A percentile compares a stretch with the other conserved stretches of the same genome.
These are phyloP conservation scores for Candida dajiaensis DNA, from an alignment of 805 yeast genomes.

Conservation along the genomic window DNA sequence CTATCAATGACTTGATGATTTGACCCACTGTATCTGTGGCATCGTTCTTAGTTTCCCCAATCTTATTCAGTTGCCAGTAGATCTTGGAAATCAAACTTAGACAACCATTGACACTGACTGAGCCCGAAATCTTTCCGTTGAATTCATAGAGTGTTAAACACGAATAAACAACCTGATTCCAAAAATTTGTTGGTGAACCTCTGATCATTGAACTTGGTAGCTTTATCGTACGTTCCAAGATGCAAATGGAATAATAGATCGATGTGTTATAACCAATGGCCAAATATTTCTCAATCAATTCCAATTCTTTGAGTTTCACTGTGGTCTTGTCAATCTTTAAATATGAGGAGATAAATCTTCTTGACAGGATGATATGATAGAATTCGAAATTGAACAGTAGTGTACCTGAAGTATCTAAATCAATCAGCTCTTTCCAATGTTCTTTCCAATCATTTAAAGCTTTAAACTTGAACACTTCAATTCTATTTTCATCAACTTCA, in stretches of 20 bases:
- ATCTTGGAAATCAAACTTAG: conserved; percentile 44
- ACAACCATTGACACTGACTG: conserved; percentile 33
- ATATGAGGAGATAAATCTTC: conserved; percentile 31
- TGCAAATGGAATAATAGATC: conserved; percentile 38
- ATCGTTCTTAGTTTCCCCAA: conserved; percentile 51
- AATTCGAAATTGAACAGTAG: conserved; percentile 43
- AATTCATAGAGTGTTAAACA: conserved; percentile 47
- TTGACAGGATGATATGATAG: conserved; percentile 36
- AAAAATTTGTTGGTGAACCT: conserved; percentile 49
- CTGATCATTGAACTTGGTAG: conserved; percentile 41
- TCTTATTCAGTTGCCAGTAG: conserved; percentile 53
- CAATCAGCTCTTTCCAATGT: conserved; percentile 39
- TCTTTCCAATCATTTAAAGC: conserved; percentile 35
- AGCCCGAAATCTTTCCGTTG: conserved; percentile 31
- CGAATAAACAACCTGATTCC: conserved; percentile 49
- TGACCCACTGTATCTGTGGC: conserved; percentile 56
- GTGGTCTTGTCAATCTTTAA: conserved; percentile 16
- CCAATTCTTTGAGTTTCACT: conserved; percentile 15
- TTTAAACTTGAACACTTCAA: conserved; percentile 13
- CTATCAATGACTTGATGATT: conserved; percentile 43
- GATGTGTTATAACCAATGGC: conserved; percentile 34
- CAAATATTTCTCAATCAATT: conserved; percentile 19
- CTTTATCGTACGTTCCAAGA: conserved; percentile 38
- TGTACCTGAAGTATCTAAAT: conserved; percentile 43
- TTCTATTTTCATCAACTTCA: conserved; percentile 1